Evolutionary conservation across 2,329 filamentous ascomycete species (phyloP), one percentile per base, ranked within the genome.

Genomic region (Orbilia blumenaviensis): DNA sequence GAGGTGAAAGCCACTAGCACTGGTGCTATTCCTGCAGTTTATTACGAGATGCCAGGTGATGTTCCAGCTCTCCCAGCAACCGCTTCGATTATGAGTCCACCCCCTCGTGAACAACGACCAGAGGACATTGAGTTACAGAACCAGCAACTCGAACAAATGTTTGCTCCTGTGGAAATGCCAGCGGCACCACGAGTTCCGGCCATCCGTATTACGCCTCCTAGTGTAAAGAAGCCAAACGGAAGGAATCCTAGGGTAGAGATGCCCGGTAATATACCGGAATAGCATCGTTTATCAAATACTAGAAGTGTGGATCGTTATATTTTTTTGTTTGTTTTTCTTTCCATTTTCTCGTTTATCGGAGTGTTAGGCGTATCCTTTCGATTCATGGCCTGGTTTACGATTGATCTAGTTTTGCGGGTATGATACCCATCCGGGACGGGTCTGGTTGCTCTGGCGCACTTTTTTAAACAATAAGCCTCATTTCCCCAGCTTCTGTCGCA

Each of bases 41-140:
- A 75, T n/a, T 75, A 75, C 27, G 71, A 75, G 44, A 75, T 75
- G 71, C 54, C 71, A 18, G 71, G 71, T 7, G 71, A 75, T 27
- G 23, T 60, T 14, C 71, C 71, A 14, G 12, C 61, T 18, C 50
- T 62, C 16, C 34, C 46, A 10, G 29, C 6, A 9, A 23, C 21
- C 7, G 42, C n/a, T 6, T 29, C 61, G 16, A 54, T 58, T 12
- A 56, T 64, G 60, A 75, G 56, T 44, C 62, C 54, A 18, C 61
- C 62, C 4, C 62, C 62, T 25, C 62, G 50, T n/a, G 48, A 60
- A 25, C 67, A 64, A 41, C 48, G 41, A 25, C 46, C 36, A n/a
- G 63, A 63, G 27, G 63, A 58, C 14, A 75, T 73, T 18, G 63
- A 74, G 18, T 18, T 61, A 25, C 68, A 74, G 25, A 74, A 75